A percentile compares a stretch with the other conserved stretches of the same genome.
Conservation (phyloP, 176 grass and related monocot species). For the Musa troglodytarum region DNA sequence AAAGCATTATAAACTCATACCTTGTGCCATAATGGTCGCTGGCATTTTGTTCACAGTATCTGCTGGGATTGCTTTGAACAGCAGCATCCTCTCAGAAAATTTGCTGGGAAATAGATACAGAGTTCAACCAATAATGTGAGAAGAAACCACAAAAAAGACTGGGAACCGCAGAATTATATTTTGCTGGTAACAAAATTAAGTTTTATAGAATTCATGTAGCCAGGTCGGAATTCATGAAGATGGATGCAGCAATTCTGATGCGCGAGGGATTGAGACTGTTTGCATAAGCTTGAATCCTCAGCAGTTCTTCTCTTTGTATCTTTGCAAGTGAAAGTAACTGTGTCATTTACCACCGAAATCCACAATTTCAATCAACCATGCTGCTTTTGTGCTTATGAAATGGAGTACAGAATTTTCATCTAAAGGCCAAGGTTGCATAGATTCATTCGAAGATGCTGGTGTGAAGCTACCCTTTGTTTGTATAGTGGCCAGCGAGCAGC, state of each 20-base stretch:
- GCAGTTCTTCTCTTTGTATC: too few species aligned
- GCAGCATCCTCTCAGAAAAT: background rate
- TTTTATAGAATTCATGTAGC: background rate
- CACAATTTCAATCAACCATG: too few species aligned
- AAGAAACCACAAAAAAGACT: background rate
- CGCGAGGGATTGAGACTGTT: too few species aligned
- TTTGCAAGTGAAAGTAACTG: too few species aligned
- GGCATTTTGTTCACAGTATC: background rate
- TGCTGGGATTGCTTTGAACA: background rate
- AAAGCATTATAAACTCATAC: background rate
- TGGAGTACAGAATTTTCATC: too few species aligned
- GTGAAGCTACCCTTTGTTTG: too few species aligned
- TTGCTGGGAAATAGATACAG: background rate
- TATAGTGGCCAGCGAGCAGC: background rate
- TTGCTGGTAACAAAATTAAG: background rate
- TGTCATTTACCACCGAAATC: too few species aligned
- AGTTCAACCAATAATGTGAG: background rate
- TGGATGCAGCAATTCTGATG: background rate
- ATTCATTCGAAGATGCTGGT: too few species aligned
- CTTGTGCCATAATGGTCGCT: background rate
- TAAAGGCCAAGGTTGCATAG: too few species aligned
- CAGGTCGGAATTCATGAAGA: background rate
- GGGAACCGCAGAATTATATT: background rate
- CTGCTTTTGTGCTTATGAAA: too few species aligned
- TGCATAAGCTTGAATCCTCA: too few species aligned